Conservation (phyloP, 2,329 filamentous ascomycete genomes). For the Aspergillus jensenii region DNA sequence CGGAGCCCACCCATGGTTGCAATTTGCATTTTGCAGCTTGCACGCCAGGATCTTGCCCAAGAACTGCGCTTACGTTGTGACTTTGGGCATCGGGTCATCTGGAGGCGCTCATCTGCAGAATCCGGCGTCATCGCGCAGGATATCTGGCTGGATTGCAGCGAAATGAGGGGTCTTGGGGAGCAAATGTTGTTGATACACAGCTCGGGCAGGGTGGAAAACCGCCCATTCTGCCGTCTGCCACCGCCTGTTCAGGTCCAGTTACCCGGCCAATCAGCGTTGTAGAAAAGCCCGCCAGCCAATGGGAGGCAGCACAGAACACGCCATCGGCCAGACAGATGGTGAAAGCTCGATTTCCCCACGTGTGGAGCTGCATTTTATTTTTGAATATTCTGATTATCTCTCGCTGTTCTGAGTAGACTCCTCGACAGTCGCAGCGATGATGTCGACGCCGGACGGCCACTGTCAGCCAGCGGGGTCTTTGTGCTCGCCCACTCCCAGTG, state of each 20-base stretch:
- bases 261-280: conserved; percentile 9
- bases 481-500: no score
- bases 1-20: conserved; percentile 4
- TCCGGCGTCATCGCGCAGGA: not conserved
- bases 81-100: not conserved
- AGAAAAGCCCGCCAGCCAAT: conserved; percentile 22
- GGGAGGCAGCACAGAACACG: conserved; percentile 25
- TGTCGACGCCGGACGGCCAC: no score
- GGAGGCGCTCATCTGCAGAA: no score
- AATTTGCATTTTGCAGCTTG: not conserved
- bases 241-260: conserved; percentile 3
- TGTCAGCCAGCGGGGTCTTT: no score
- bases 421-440: no score
- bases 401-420: no score
- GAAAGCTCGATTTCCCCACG: conserved; percentile 23
- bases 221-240: conserved; percentile 11
- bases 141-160: not conserved
- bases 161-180: not conserved
- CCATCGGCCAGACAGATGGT: conserved; percentile 34
- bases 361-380: conserved; percentile 13
- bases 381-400: not conserved
- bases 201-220: not conserved
- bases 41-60: not conserved
- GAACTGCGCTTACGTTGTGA: not conserved
- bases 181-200: not conserved